Evolutionary conservation across 2,329 filamentous ascomycete species (phyloP).

Genomic region (Colletotrichum gloeosporioides): DNA sequence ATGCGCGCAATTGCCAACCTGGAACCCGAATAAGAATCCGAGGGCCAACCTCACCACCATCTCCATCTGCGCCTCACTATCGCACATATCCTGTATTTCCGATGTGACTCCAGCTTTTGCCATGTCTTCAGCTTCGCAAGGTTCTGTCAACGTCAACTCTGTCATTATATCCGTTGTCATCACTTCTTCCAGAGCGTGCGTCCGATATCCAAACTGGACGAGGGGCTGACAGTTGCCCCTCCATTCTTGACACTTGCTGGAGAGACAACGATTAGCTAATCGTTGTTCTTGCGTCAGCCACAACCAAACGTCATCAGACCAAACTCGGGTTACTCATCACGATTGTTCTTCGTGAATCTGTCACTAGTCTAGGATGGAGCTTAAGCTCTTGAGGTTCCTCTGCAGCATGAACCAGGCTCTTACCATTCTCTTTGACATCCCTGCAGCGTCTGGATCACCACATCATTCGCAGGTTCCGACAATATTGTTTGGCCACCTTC

Average conservation of each 20-base stretch:
- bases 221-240: background rate
- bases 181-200: background rate
- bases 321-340: background rate
- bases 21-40: slow-evolving; percentile 20
- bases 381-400: background rate
- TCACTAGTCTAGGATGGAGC: background rate
- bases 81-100: background rate
- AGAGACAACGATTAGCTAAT: background rate
- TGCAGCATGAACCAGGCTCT: background rate
- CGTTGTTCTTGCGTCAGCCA: background rate
- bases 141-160: background rate
- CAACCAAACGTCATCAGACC: background rate
- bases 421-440: background rate
- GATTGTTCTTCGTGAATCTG: background rate
- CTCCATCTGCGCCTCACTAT: background rate
- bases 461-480: background rate
- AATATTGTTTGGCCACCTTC: background rate
- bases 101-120: background rate
- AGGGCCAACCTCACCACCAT: background rate
- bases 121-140: background rate
- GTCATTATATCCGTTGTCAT: background rate
- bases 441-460: background rate
- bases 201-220: background rate
- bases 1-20: slow-evolving; percentile 4
- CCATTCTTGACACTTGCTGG: background rate